A percentile compares a stretch with the other conserved stretches of the same genome.
Evolutionary conservation across 148 eudicot species (phyloP).

Genomic region (Chenopodium quinoa): DNA sequence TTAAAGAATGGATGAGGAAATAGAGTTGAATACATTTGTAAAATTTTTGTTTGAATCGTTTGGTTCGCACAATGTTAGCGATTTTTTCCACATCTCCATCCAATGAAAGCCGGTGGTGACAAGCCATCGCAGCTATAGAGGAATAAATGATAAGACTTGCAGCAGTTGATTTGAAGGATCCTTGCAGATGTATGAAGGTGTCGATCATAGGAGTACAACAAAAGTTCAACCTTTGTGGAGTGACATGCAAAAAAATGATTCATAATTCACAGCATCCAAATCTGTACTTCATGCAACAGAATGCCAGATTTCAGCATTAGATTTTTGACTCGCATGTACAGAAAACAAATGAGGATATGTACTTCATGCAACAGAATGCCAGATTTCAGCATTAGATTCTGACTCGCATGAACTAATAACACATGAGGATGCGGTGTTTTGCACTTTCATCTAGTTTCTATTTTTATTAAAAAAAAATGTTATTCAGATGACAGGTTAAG

Average conservation of each 20-base stretch:
- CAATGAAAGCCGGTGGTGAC: neutral
- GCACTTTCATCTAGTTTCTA: neutral
- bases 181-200: neutral
- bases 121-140: neutral
- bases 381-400: neutral
- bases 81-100: neutral
- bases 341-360: neutral
- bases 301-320: neutral
- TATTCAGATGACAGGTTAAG: neutral
- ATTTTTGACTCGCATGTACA: neutral
- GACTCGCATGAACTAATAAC: neutral
- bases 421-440: neutral
- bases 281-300: neutral
- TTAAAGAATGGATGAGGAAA: neutral
- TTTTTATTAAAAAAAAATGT: neutral
- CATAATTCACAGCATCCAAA: neutral
- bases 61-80: neutral
- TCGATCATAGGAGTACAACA: neutral
- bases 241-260: neutral
- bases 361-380: neutral
- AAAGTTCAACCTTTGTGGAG: neutral
- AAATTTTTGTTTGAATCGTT: neutral
- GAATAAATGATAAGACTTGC: neutral
- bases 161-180: neutral
- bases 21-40: constrained; percentile 9